These are phyloP conservation scores for Testicularia cyperi DNA, from an alignment of 1,284 basidiomycete genomes.

Conservation along the genomic window DNA sequence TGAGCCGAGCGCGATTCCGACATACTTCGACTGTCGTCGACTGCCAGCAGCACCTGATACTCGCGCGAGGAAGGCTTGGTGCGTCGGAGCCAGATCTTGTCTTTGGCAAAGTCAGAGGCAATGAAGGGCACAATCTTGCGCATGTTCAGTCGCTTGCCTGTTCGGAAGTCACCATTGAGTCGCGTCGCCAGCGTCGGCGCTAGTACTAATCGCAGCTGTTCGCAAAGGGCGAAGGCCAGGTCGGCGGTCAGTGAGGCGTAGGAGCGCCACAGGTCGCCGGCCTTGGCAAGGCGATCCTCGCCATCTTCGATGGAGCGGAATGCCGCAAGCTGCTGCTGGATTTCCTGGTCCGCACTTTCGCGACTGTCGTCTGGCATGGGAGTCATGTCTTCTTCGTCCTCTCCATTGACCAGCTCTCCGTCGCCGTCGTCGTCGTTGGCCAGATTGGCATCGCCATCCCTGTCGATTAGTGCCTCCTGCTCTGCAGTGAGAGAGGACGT, in stretches of 20 bases:
- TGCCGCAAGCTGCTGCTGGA: constrained; percentile 56
- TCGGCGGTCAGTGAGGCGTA: constrained; percentile 89
- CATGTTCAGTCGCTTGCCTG: constrained; percentile 98
- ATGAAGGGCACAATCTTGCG: constrained; percentile 98
- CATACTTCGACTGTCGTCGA: constrained; percentile 97
- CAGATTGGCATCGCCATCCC: constrained; percentile 28
- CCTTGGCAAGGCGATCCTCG: constrained; percentile 66
- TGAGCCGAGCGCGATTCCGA: constrained; percentile 89
- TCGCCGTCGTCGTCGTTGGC: constrained; percentile 65
- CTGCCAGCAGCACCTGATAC: constrained; percentile 90
- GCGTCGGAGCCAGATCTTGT: constrained; percentile 97
- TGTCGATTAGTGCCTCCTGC: constrained; percentile 22
- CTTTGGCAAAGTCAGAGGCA: constrained; percentile 97
- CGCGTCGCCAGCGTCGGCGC: constrained; percentile 93
- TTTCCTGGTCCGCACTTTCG: constrained; percentile 28
- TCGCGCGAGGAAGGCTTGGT: constrained; percentile 91
- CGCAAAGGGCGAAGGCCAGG: constrained; percentile 74
- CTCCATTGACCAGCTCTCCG: constrained; percentile 64
- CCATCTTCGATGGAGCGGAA: constrained; percentile 70
- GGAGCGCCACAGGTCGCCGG: constrained; percentile 81
- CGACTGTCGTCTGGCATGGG: constrained; percentile 47
- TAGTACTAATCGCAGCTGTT: constrained; percentile 93
- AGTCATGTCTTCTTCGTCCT: constrained; percentile 42
- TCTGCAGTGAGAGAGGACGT: constrained; percentile 11
- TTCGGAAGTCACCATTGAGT: constrained; percentile 94